Evolutionary conservation across 2,329 filamentous ascomycete genomes (phyloP), one percentile per base, ranked within the genome.

Genomic region (Ciborinia camelliae): DNA sequence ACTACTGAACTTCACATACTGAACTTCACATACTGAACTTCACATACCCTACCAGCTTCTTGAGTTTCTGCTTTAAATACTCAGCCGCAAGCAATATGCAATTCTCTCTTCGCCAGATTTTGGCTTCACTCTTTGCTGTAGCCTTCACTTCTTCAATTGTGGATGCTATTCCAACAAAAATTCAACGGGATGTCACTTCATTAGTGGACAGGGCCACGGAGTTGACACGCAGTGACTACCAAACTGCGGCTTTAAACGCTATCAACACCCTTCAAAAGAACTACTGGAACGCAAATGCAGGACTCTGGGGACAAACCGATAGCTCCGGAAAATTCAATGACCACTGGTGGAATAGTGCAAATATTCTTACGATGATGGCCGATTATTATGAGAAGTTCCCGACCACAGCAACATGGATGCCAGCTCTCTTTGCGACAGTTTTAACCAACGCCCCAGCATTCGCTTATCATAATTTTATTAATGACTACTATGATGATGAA

Each of bases 271-370:
- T 65, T 9, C 63, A 65, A 50, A 30, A 41, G 2, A 20, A 18
- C 4, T 65, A 62, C 35, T 90, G 90, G 73, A 81, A 87, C 71
- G 67, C 76, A 2, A 71, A 74, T 1, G 85, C 81, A 0, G 89
- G 89, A 2, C 78, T 90, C 9, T 91, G 86, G 86, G 77, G 84
- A 62, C n/a, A 28, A 12, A 2, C 14, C 3, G 48, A 62, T 2
- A 71, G 73, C 2, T 85, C 81, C 0, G 88, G 89, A 2, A 78
- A 89, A 10, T 91, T 86, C 85, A 76, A 83, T 61, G 81, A 81
- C 0, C 79, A 81, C 5, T 92, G 90, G 90, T 92, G 90, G 89
- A 89, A 90, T 71, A 82, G 82, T 59, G 90, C 84, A 50, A 91
- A 90, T 72, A 81, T 82, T 57, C 77, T 91, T 65, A 89, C 87